Base-by-base conservation (phyloP, 2,329 filamentous ascomycete genomes). In the Trichoderma harzianum region DNA sequence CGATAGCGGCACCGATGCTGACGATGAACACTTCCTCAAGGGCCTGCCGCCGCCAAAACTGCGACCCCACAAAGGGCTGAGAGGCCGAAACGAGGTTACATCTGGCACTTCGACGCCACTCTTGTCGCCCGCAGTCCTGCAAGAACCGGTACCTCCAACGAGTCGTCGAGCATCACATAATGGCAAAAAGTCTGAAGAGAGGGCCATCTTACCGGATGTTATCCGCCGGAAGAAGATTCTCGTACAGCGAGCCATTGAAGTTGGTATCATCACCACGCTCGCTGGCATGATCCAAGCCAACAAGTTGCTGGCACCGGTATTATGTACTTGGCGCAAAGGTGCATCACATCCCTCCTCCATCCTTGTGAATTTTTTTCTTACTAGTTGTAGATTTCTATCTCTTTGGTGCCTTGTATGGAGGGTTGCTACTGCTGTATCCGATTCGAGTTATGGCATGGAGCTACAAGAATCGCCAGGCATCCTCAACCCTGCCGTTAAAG, bases 1-100 rank as follows among this genome's bases (percentile, higher is more conserved):
- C 80, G 95, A 97, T 76, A 97, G 94, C 79, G 95, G 95, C 28
- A 97, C 95, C 21, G 95, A 98, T 79, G 95, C 95, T 51, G 95
- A 98, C 77, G 95, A 98, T 83, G 95, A 98, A 80, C 92, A 95
- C 74, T 91, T 95, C 76, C 85, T 97, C 71, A 96, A 92, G 79
- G 92, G 94, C 0, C 83, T 98, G 26, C 95, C 95, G 1, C 93
- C 95, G 3, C 93, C 95, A 2, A 91, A 87, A n/a, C 76, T 87
- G 10, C 88, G 90, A 73, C 86, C 89, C 36, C 91, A 92, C 78
- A 98, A 97, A 82, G 95, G 94, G 8, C 81, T 97, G 63, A 88
- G 92, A 72, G 91, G 88, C 72, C 82, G 80, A 72, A 86, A 88
- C 75, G 90, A 87, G 76, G 78, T 77, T 3, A 76, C 87, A 2